Percentiles rank a stretch among this genome's conserved stretches.
Evolutionary conservation across 805 yeast species (phyloP).

Genomic region (Saccharomycopsis sp.): DNA sequence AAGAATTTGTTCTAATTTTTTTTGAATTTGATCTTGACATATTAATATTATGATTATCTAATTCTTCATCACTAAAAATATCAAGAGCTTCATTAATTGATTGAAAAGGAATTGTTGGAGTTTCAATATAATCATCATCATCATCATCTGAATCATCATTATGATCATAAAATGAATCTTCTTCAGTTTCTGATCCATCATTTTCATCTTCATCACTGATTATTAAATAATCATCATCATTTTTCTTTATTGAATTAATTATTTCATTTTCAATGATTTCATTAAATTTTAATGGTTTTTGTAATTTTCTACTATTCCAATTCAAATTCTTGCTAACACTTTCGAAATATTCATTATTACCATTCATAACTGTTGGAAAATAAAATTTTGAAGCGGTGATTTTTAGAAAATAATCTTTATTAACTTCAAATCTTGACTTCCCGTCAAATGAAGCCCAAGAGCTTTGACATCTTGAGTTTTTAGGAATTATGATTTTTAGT

Average conservation of each 20-base stretch:
- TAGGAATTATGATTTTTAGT: slow-evolving; percentile 72
- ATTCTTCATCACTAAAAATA: slow-evolving; percentile 15
- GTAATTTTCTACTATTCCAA: slow-evolving; percentile 89
- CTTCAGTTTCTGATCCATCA: neutral
- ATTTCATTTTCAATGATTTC: slow-evolving; percentile 7
- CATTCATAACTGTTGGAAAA: slow-evolving; percentile 81
- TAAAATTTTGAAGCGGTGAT: slow-evolving; percentile 83
- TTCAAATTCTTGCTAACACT: slow-evolving; percentile 77
- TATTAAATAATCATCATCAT: neutral
- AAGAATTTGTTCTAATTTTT: slow-evolving; percentile 14
- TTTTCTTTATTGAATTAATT: neutral
- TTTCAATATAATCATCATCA: slow-evolving; percentile 15
- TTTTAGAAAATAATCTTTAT: slow-evolving; percentile 76
- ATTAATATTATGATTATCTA: neutral
- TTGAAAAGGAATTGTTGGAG: slow-evolving; percentile 16
- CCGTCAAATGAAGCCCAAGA: slow-evolving; percentile 99
- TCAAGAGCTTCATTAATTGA: slow-evolving; percentile 16
- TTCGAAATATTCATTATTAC: slow-evolving; percentile 70
- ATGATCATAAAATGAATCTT: neutral
- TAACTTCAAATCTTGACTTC: slow-evolving; percentile 69
- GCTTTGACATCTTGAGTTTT: slow-evolving; percentile 61
- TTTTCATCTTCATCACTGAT: neutral
- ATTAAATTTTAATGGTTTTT: slow-evolving; percentile 40
- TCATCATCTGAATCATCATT: neutral
- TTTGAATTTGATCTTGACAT: slow-evolving; percentile 1